phyloP scores from a whole-genome alignment of 805 yeast genomes.

The Saturnispora gosingensis region DNA sequence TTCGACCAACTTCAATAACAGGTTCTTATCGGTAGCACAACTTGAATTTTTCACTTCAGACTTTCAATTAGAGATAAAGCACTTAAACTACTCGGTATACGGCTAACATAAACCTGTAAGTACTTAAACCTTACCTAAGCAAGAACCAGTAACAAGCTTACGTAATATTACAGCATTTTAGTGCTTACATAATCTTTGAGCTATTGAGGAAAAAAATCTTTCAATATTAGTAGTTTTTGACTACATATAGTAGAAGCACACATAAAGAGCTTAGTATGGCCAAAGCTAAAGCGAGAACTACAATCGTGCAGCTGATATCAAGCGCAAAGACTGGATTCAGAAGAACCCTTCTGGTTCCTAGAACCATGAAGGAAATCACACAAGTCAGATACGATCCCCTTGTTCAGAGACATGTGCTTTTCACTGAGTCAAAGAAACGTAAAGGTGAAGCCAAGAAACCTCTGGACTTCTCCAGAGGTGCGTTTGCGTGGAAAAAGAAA shows the following conservation, averaged over 20 bases:
- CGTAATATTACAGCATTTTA: too few species aligned
- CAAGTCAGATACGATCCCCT: slow-evolving; percentile 83
- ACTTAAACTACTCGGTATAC: too few species aligned
- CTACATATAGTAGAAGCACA: not conserved
- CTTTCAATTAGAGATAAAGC: too few species aligned
- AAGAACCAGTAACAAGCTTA: too few species aligned
- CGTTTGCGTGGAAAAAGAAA: slow-evolving; percentile 30
- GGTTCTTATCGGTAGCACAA: too few species aligned
- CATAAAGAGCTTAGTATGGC: slow-evolving; percentile 7
- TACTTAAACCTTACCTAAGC: too few species aligned
- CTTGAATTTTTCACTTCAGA: too few species aligned
- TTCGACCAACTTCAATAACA: too few species aligned
- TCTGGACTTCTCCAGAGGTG: slow-evolving; percentile 39
- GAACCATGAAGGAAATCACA: slow-evolving; percentile 69
- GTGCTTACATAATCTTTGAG: not conserved
- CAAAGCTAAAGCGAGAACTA: slow-evolving; percentile 66
- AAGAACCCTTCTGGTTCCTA: slow-evolving; percentile 71
- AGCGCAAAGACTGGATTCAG: slow-evolving; percentile 85
- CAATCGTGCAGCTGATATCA: slow-evolving; percentile 78
- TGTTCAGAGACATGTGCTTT: slow-evolving; percentile 84
- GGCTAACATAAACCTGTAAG: too few species aligned
- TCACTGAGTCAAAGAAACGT: slow-evolving; percentile 82
- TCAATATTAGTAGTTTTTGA: too few species aligned
- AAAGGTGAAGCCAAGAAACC: slow-evolving; percentile 48
- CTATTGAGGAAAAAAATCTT: not conserved